phyloP scores from a whole-genome alignment of 768 basidiomycete species.

The Chalciporus chontae region DNA sequence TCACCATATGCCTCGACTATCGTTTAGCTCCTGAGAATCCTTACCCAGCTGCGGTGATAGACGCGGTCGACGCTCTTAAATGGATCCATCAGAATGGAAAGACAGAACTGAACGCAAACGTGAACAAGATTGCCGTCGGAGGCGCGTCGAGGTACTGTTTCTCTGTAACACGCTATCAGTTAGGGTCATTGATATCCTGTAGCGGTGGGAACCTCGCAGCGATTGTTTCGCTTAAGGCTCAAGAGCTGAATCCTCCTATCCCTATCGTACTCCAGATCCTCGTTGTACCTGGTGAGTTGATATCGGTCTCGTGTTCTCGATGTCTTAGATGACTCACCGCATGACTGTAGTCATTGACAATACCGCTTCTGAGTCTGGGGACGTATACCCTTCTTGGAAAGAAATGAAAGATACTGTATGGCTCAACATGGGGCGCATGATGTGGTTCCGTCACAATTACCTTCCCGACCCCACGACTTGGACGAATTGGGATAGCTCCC shows the following conservation, averaged over 20 bases:
- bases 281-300: slow-evolving; percentile 48
- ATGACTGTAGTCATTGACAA: slow-evolving; percentile 53
- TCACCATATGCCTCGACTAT: slow-evolving; percentile 67
- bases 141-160: slow-evolving; percentile 59
- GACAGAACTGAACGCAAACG: slow-evolving; percentile 45
- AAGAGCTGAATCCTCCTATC: slow-evolving; percentile 43
- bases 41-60: slow-evolving; percentile 69
- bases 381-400: slow-evolving; percentile 47
- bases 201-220: slow-evolving; percentile 74
- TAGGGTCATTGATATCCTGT: neutral
- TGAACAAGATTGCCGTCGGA: slow-evolving; percentile 58
- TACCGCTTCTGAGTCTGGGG: slow-evolving; percentile 45
- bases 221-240: slow-evolving; percentile 61
- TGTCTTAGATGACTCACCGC: neutral
- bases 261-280: slow-evolving; percentile 63
- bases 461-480: slow-evolving; percentile 58
- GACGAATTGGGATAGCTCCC: slow-evolving; percentile 66
- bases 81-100: slow-evolving; percentile 56
- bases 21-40: slow-evolving; percentile 68
- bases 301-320: too few species aligned
- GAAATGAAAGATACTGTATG: slow-evolving; percentile 56
- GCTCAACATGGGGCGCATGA: slow-evolving; percentile 59
- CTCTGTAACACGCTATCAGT: neutral
- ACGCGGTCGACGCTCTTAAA: slow-evolving; percentile 61
- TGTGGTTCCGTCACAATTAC: slow-evolving; percentile 69